Conservation (phyloP, 768 basidiomycete species). For the Boletus vinaceobasis region DNA sequence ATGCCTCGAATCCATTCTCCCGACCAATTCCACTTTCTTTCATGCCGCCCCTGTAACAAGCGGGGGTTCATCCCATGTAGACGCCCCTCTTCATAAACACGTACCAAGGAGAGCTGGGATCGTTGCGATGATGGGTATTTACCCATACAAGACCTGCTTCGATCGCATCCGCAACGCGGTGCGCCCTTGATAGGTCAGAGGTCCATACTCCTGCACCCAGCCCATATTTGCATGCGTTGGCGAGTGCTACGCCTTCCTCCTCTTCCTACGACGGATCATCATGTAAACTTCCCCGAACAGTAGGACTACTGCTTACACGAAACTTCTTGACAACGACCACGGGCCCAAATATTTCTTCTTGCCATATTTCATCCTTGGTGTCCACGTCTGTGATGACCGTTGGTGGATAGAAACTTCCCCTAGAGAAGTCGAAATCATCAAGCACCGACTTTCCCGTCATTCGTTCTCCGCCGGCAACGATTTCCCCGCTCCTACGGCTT, state of each 20-base stretch:
- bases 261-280: conserved; percentile 43
- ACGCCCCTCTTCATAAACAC: neutral
- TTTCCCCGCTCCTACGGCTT: conserved; percentile 41
- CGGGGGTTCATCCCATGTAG: conserved; percentile 2
- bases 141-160: conserved; percentile 83
- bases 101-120: conserved; percentile 85
- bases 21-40: conserved; percentile 85
- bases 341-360: conserved; percentile 84
- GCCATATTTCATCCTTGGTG: conserved; percentile 63
- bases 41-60: conserved; percentile 72
- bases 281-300: neutral
- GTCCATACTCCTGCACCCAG: conserved; percentile 84
- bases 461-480: conserved; percentile 65
- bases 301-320: conserved; percentile 36
- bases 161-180: conserved; percentile 66
- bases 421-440: conserved; percentile 68
- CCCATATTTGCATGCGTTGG: conserved; percentile 77
- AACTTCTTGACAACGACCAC: conserved; percentile 69
- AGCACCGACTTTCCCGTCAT: conserved; percentile 59
- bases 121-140: conserved; percentile 87
- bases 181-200: conserved; percentile 65
- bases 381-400: conserved; percentile 65
- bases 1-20: conserved; percentile 82
- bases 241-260: conserved; percentile 60
- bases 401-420: conserved; percentile 76